A percentile compares a stretch with the other conserved stretches of the same genome.
Evolutionary conservation across 2,329 filamentous ascomycete species (phyloP).

Genomic region (Byssothecium circinans): DNA sequence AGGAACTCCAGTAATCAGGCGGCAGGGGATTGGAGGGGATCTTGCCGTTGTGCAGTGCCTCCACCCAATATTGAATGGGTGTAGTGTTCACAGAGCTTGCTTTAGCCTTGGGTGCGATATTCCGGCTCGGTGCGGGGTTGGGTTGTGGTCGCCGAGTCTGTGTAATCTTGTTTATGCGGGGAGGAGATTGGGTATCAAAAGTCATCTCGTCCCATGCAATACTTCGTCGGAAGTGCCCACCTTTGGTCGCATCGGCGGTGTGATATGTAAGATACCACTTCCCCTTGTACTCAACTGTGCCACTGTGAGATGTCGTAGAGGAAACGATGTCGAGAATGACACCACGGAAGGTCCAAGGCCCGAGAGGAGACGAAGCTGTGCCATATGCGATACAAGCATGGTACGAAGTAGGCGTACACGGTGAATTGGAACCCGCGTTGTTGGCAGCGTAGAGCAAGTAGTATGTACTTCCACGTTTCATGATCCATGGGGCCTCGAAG

Average conservation of each 20-base stretch:
- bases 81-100: conserved; percentile 24
- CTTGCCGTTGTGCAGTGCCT: conserved; percentile 37
- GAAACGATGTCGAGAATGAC: conserved; percentile 43
- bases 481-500: conserved; percentile 47
- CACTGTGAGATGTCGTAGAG: conserved; percentile 44
- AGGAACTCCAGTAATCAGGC: conserved; percentile 45
- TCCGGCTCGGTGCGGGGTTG: conserved; percentile 30
- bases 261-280: conserved; percentile 42
- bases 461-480: conserved; percentile 41
- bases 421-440: conserved; percentile 41
- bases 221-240: conserved; percentile 43
- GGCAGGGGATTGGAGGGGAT: conserved; percentile 38
- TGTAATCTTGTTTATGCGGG: conserved; percentile 29
- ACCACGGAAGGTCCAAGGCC: conserved; percentile 43
- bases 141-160: conserved; percentile 32
- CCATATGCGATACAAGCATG: conserved; percentile 46
- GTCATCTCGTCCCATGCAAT: conserved; percentile 40
- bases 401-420: conserved; percentile 45
- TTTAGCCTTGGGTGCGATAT: conserved; percentile 35
- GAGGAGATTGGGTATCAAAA: conserved; percentile 30
- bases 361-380: conserved; percentile 37
- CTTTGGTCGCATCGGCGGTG: conserved; percentile 40
- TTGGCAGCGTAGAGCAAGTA: conserved; percentile 48
- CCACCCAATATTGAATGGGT: conserved; percentile 46
- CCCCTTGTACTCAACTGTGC: conserved; percentile 33